Evolutionary conservation across 306 rosid genomes (phyloP).

Genomic region (Fragaria iinumae): DNA sequence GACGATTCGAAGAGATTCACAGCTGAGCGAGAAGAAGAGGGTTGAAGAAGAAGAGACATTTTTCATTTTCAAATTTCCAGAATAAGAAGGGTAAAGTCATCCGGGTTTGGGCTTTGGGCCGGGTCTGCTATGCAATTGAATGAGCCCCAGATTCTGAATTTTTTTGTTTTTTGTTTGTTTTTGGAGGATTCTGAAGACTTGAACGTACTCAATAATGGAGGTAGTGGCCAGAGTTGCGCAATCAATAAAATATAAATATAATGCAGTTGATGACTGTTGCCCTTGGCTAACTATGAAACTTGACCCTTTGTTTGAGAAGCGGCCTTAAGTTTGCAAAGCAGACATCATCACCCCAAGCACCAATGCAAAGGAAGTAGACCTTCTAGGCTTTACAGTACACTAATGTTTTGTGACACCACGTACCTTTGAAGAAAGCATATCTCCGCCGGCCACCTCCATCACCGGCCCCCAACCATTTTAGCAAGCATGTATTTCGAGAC

Average conservation of each 20-base stretch:
- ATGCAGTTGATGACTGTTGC: background rate
- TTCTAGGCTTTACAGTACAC: no score
- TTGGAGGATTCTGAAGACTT: no score
- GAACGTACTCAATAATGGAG: no score
- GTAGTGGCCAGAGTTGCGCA: no score
- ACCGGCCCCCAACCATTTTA: background rate
- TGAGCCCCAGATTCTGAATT: no score
- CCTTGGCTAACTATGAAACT: background rate
- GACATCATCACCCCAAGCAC: background rate
- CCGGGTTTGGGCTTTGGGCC: background rate
- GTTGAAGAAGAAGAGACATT: background rate
- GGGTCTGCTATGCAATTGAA: no score
- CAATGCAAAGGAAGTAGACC: background rate
- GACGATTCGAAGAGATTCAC: background rate
- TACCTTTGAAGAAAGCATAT: background rate
- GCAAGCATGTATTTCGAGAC: background rate
- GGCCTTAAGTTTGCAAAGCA: background rate
- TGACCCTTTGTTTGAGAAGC: background rate
- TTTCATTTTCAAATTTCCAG: background rate
- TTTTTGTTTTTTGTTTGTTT: no score
- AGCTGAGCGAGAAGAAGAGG: background rate
- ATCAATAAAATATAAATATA: no score
- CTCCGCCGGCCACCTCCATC: background rate
- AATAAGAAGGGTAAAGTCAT: background rate
- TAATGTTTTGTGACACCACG: background rate